Conservation (phyloP, 2,329 filamentous ascomycete species). For the Thermomyces lanuginosus region DNA sequence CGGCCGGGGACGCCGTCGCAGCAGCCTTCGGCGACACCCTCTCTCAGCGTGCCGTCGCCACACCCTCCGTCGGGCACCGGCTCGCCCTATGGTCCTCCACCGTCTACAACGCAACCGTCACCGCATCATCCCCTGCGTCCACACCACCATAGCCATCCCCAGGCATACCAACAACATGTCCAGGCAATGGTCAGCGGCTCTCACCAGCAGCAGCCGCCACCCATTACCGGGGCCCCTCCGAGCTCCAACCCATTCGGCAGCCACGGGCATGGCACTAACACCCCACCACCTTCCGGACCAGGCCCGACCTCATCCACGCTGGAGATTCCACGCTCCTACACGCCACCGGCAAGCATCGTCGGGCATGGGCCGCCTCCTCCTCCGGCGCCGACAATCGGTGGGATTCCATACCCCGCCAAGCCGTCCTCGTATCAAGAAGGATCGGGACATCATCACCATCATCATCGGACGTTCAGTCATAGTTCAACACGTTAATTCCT, state of each 20-base stretch:
- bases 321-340: conserved; percentile 22
- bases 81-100: conserved; percentile 13
- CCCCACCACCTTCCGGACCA: conserved; percentile 16
- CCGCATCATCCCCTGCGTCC: conserved; percentile 11
- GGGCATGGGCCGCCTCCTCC: conserved; percentile 14
- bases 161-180: conserved; percentile 22
- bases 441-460: no score
- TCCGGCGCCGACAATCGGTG: conserved; percentile 9
- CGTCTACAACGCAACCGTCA: conserved; percentile 9
- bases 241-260: no score
- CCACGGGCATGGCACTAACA: no score
- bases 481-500: no score
- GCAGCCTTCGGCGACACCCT: conserved; percentile 14
- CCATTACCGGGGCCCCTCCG: conserved; percentile 11
- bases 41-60: conserved; percentile 15
- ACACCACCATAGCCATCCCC: conserved; percentile 10
- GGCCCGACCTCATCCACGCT: conserved; percentile 12
- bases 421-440: no score
- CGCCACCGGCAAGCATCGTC: no score
- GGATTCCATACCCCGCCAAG: conserved; percentile 17
- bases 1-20: no score
- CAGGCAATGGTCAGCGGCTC: conserved; percentile 23
- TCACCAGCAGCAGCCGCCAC: conserved; percentile 14
- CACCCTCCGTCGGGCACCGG: conserved; percentile 12
- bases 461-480: no score